phyloP scores from a whole-genome alignment of 163 green algal species.

The Scenedesmus sp. region DNA sequence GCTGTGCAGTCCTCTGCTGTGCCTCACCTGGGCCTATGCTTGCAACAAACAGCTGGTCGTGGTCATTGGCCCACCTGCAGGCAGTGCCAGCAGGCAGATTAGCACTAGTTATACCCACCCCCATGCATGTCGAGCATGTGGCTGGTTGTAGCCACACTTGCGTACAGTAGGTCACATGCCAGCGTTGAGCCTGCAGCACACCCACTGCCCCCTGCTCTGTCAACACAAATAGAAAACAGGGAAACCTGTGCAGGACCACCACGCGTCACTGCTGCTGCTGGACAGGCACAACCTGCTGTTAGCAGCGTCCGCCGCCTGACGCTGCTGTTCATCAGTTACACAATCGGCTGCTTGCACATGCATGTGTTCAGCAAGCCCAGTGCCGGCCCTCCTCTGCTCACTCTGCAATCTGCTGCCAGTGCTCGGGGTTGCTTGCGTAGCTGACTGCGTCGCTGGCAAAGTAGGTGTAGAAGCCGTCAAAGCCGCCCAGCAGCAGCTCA shows the following conservation, averaged over 20 bases:
- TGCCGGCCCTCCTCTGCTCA: conserved; percentile 12
- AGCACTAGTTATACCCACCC: not conserved
- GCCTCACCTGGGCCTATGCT: conserved; percentile 41
- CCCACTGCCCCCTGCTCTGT: too few relatives aligned
- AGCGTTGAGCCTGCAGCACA: too few relatives aligned
- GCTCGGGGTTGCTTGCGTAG: conserved; percentile 50
- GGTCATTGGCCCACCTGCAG: conserved; percentile 44
- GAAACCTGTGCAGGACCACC: too few relatives aligned
- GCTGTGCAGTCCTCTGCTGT: not conserved
- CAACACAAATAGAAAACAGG: too few relatives aligned
- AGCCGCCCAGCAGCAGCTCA: conserved; percentile 49
- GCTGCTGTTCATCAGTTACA: too few relatives aligned
- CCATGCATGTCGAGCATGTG: not conserved
- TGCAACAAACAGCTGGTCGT: conserved; percentile 50
- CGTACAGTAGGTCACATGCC: too few relatives aligned
- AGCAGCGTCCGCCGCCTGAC: too few relatives aligned
- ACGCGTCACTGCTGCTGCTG: not conserved
- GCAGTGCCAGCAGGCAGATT: not conserved
- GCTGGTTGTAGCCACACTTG: not conserved
- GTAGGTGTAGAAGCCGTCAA: conserved; percentile 72
- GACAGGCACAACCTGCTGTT: not conserved
- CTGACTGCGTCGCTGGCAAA: conserved; percentile 62
- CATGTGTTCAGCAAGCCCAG: not conserved
- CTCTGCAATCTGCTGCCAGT: conserved; percentile 57
- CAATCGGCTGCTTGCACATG: not conserved